Conservation (phyloP, 129 eudicot genomes). For the Heracleum sosnowskyi region DNA sequence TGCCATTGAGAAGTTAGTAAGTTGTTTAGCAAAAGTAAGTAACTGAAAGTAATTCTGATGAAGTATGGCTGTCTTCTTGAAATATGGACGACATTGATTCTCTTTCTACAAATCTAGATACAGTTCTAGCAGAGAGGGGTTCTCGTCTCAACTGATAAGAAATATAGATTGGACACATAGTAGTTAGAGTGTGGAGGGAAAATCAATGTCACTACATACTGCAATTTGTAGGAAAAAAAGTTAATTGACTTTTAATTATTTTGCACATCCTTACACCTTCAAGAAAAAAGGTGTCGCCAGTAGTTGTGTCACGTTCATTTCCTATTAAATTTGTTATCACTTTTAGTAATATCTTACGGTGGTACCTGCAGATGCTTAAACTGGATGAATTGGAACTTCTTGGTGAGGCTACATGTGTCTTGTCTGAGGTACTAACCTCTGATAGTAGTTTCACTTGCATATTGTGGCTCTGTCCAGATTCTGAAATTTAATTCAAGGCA, state of each 20-base stretch:
- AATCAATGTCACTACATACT: not conserved
- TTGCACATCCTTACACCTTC: not conserved
- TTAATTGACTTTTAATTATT: not conserved
- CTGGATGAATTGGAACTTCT: conserved; percentile 87
- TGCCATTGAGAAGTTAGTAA: not conserved
- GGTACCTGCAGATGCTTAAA: conserved; percentile 57
- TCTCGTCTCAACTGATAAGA: not conserved
- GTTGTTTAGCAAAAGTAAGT: not conserved
- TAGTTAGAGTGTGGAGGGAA: not conserved
- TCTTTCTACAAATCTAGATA: not conserved
- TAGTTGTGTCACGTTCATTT: not conserved
- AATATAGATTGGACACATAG: not conserved
- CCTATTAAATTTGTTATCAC: not conserved
- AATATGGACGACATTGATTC: not conserved
- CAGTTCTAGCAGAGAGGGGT: not conserved
- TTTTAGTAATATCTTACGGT: not conserved
- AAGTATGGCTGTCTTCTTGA: not conserved
- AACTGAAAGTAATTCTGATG: not conserved
- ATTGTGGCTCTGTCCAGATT: not conserved
- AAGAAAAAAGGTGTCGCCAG: not conserved
- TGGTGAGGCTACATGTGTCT: conserved; percentile 74
- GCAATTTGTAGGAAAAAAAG: not conserved
- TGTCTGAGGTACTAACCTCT: conserved; percentile 55
- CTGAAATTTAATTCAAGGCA: not conserved
- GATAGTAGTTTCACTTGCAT: not conserved